A percentile compares a stretch with the other conserved stretches of the same genome.
These are phyloP conservation scores for Fusarium sp. DNA, from an alignment of 2,329 filamentous ascomycete genomes.

Conservation along the genomic window DNA sequence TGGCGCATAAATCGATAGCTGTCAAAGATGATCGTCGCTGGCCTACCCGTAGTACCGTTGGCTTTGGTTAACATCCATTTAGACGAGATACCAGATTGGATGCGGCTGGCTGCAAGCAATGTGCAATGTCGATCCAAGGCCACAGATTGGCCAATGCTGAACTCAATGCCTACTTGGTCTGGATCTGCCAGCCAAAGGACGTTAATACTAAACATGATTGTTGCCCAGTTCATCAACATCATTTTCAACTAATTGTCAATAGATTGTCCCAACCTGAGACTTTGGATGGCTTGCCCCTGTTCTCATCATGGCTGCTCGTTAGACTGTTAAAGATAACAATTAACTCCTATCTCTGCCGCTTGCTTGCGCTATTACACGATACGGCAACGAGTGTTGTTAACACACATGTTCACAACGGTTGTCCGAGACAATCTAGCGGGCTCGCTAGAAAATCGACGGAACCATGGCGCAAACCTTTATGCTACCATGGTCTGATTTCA, in stretches of 20 bases:
- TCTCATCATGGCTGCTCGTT: background rate
- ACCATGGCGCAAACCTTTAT: slow-evolving; percentile 24
- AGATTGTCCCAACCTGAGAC: background rate
- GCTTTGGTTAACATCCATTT: background rate
- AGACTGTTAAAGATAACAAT: background rate
- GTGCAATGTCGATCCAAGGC: background rate
- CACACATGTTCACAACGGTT: background rate
- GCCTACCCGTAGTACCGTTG: slow-evolving; percentile 23
- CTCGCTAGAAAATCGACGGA: slow-evolving; percentile 34
- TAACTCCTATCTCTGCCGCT: background rate
- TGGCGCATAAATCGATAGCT: slow-evolving; percentile 1
- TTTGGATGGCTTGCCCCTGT: background rate
- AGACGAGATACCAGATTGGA: background rate
- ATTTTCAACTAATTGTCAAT: background rate
- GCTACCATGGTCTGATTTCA: slow-evolving; percentile 4
- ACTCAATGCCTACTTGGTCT: background rate
- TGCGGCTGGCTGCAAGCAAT: background rate
- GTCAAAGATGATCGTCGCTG: slow-evolving; percentile 9
- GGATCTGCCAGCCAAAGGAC: background rate
- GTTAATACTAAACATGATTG: background rate
- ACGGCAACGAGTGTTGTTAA: background rate
- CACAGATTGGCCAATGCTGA: background rate
- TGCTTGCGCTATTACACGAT: background rate
- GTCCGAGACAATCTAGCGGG: slow-evolving; percentile 5
- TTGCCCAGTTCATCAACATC: background rate